Percentiles rank a stretch among this genome's conserved stretches.
Evolutionary conservation across 345 rosid genomes (phyloP).

Genomic region (Clarkia xantiana): DNA sequence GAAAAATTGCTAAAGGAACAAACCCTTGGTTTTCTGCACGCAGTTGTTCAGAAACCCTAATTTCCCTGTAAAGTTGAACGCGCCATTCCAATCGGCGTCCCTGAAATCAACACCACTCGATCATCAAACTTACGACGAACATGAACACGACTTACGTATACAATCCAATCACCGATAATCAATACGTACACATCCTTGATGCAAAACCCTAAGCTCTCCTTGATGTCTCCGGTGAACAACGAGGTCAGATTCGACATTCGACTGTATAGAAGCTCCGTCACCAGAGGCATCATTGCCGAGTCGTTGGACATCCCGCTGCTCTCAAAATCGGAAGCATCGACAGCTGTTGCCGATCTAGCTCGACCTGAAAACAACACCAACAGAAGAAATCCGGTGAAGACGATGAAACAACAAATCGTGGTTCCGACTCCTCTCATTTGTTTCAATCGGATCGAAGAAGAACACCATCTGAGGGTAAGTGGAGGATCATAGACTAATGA

Average conservation of each 20-base stretch:
- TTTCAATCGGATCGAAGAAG: not conserved
- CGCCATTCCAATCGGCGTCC: constrained; percentile 59
- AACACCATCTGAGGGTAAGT: constrained; percentile 2
- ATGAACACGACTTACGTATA: not conserved
- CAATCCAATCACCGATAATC: too few species aligned
- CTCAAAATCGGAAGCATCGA: constrained; percentile 1
- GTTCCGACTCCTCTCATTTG: constrained; percentile 2
- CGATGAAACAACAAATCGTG: constrained; percentile 2
- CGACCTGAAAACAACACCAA: not conserved
- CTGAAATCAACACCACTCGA: constrained; percentile 21
- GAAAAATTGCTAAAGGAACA: constrained; percentile 6
- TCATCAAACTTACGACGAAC: too few species aligned
- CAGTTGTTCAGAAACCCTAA: constrained; percentile 54
- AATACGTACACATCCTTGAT: constrained; percentile 53
- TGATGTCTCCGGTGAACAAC: constrained; percentile 27
- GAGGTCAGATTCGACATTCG: constrained; percentile 41
- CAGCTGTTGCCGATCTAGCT: not conserved
- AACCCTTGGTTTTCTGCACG: constrained; percentile 56
- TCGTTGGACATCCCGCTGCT: constrained; percentile 2
- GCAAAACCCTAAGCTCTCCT: constrained; percentile 39
- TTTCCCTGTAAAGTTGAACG: constrained; percentile 44
- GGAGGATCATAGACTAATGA: not conserved
- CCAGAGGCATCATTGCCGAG: constrained; percentile 7
- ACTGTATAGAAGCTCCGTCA: constrained; percentile 19
- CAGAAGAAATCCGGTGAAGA: not conserved